phyloP scores from a whole-genome alignment of 2,329 filamentous ascomycete species.

The Colletotrichum kahawae region DNA sequence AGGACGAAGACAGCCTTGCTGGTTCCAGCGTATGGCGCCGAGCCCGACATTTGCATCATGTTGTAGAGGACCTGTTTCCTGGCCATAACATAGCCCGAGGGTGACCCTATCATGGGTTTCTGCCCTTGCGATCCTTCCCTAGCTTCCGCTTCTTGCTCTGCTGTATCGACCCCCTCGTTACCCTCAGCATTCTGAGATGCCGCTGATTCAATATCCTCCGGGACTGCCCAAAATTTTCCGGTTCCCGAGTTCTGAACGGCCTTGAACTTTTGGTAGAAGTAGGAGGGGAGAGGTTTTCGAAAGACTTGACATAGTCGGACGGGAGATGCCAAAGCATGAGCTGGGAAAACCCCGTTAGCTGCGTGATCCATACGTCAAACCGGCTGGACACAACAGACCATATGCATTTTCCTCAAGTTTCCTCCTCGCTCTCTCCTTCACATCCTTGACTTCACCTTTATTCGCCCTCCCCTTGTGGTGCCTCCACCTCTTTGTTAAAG shows the following conservation, averaged over 20 bases:
- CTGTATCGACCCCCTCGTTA: neutral
- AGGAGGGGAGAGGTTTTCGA: slow-evolving; percentile 54
- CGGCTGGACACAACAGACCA: slow-evolving; percentile 45
- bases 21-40: slow-evolving; percentile 12
- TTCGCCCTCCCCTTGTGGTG: slow-evolving; percentile 38
- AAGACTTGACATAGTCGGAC: slow-evolving; percentile 62
- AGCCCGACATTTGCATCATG: slow-evolving; percentile 25
- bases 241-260: slow-evolving; percentile 60
- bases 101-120: neutral
- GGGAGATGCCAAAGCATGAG: slow-evolving; percentile 65
- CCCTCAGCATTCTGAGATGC: neutral
- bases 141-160: neutral
- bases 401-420: slow-evolving; percentile 68
- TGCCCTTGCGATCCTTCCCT: neutral
- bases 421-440: slow-evolving; percentile 55
- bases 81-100: slow-evolving; percentile 11
- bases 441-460: neutral
- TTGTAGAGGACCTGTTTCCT: slow-evolving; percentile 1
- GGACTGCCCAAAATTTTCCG: slow-evolving; percentile 59
- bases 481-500: slow-evolving; percentile 43
- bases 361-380: neutral
- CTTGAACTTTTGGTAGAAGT: slow-evolving; percentile 68
- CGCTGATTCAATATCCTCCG: slow-evolving; percentile 32
- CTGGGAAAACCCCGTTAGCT: slow-evolving; percentile 38
- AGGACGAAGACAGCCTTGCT: neutral